Evolutionary conservation across 805 yeast species (phyloP).

Genomic region (Cyberlindnera xylosilytica): DNA sequence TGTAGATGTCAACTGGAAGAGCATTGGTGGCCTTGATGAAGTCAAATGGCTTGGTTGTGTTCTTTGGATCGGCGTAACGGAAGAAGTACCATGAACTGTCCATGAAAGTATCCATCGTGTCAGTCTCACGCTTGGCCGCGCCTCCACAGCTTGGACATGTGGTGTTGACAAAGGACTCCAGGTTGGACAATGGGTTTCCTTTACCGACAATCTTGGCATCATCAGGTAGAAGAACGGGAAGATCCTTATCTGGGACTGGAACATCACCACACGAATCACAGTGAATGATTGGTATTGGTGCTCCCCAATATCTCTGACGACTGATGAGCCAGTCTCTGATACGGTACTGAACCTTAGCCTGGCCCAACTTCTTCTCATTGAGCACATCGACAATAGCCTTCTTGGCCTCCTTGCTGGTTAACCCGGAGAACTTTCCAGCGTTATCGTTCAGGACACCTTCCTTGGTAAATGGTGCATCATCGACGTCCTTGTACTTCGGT

Average conservation of each 20-base stretch:
- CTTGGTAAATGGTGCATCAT: constrained; percentile 35
- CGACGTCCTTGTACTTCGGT: constrained; percentile 9
- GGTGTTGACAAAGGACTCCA: constrained; percentile 66
- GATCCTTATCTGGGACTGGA: constrained; percentile 82
- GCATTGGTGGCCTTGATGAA: constrained; percentile 43
- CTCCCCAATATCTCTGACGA: constrained; percentile 97
- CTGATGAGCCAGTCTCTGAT: constrained; percentile 93
- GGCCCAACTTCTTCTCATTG: constrained; percentile 40
- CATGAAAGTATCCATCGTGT: constrained; percentile 98
- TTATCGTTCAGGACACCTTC: constrained; percentile 47
- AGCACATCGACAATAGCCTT: constrained; percentile 41
- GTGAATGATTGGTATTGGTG: constrained; percentile 94
- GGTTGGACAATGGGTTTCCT: constrained; percentile 65
- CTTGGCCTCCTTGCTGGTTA: constrained; percentile 50
- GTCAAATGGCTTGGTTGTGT: constrained; percentile 51
- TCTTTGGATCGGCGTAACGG: constrained; percentile 75
- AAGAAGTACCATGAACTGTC: constrained; percentile 97
- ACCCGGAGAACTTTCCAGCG: constrained; percentile 50
- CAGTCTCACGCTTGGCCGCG: constrained; percentile 84
- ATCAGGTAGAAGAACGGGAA: constrained; percentile 80
- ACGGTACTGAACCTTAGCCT: constrained; percentile 49
- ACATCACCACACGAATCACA: constrained; percentile 86
- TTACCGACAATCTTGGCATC: constrained; percentile 46
- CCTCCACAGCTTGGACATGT: constrained; percentile 80
- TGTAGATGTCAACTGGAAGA: constrained; percentile 86